phyloP scores from a whole-genome alignment of 495 filamentous ascomycete species.

The Aspergillus bridgeri region DNA sequence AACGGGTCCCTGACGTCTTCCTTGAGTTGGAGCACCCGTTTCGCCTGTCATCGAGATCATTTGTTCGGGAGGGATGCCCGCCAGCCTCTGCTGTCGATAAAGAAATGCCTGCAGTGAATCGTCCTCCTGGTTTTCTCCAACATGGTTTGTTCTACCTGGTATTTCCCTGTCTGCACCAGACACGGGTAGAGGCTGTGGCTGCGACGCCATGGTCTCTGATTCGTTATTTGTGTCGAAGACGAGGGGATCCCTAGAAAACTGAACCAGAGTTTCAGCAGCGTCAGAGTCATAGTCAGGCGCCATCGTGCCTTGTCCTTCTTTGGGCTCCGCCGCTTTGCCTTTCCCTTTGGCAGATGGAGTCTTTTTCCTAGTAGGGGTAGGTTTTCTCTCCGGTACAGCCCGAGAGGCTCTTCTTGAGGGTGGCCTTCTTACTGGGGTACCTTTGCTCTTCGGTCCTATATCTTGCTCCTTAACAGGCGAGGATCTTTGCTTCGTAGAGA shows the following conservation, averaged over 20 bases:
- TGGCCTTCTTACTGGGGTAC: no score
- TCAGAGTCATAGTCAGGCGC: not conserved
- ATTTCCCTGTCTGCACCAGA: not conserved
- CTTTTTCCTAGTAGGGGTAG: not conserved
- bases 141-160: not conserved
- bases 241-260: not conserved
- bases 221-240: not conserved
- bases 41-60: constrained; percentile 18
- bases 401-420: no score
- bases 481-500: no score
- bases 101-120: constrained; percentile 27
- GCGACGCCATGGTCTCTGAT: not conserved
- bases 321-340: not conserved
- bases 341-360: not conserved
- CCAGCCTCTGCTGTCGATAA: constrained; percentile 30
- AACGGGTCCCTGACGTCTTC: not conserved
- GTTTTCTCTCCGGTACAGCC: not conserved
- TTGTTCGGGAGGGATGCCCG: constrained; percentile 26
- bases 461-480: no score
- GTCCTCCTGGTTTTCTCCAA: no score
- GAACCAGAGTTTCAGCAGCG: not conserved
- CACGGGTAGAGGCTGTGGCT: not conserved
- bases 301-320: not conserved
- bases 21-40: not conserved
- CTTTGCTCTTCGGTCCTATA: no score